Evolutionary conservation across 768 basidiomycete genomes (phyloP), one percentile per base, ranked within the genome.

Genomic region (Lactarius trivialis): DNA sequence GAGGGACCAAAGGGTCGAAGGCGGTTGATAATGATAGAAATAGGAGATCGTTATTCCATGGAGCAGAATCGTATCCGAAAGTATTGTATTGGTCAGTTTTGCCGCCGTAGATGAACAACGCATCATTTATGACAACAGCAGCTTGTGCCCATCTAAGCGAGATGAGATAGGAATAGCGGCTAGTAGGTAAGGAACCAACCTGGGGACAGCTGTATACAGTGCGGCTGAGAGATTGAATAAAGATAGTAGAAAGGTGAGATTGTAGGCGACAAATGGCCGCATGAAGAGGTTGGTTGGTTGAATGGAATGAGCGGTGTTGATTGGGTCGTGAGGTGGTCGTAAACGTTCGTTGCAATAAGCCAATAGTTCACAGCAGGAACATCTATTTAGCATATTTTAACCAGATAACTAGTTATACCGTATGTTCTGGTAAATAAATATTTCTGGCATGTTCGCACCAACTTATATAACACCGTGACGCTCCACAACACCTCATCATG

Each of bases 101-200:
- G 53, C 93, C 93, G 39, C 93, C 93, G 61, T 89, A 85, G 45
- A 94, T 75, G 70, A 84, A 84, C 48, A 95, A 76, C 12, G 77
- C 77, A 64, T 83, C 78, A 68, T 81, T 76, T 26, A 88, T 71
- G 48, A 87, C 68, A 21, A 83, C 80, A 0, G 77, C 75, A 5
- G 89, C 88, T 65, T 92, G 91, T 32, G 86, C 93, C 93, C 93
- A 96, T 77, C 93, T 94, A 53, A 41, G 33, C 37, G 32, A 57
- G 11, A 36, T 43, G 33, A 52, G 43, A 4, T 15, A 24, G 19
- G n/a, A 11, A 36, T 14, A 14, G 26, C 17, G 24, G 53, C 48
- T n/a, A 24, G 48, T 7, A 8, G 21, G 28, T 2, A 34, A 26
- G 1, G 45, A 2, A 41, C 58, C 4, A 7, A 64, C 63, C 63